A percentile compares a stretch with the other conserved stretches of the same genome.
Evolutionary conservation across 2,329 filamentous ascomycete species (phyloP).

Genomic region (Pseudogymnoascus verrucosus): DNA sequence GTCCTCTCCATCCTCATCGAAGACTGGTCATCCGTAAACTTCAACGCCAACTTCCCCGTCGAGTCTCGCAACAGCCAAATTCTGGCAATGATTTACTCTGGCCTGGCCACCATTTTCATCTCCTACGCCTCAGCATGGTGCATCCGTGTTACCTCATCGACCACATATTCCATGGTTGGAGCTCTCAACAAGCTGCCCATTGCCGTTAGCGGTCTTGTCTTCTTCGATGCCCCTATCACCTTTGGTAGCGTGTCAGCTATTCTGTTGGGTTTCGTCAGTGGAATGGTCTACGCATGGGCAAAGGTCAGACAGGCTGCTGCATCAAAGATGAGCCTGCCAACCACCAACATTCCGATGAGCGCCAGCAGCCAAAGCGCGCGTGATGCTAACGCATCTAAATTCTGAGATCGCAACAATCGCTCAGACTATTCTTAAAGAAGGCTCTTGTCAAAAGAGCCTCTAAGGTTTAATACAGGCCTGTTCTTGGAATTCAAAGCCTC

Average conservation of each 20-base stretch:
- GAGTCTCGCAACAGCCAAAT: slow-evolving; percentile 72
- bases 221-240: slow-evolving; percentile 91
- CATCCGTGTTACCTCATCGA: slow-evolving; percentile 92
- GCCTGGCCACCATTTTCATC: slow-evolving; percentile 89
- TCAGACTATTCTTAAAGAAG: background rate
- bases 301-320: slow-evolving; percentile 72
- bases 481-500: background rate
- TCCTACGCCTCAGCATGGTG: slow-evolving; percentile 99
- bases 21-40: slow-evolving; percentile 84
- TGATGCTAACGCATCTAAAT: slow-evolving; percentile 56
- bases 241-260: slow-evolving; percentile 90
- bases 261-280: slow-evolving; percentile 80
- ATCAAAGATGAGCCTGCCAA: slow-evolving; percentile 59
- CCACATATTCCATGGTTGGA: slow-evolving; percentile 98
- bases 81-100: slow-evolving; percentile 87
- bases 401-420: background rate
- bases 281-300: slow-evolving; percentile 80
- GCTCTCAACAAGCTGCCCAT: slow-evolving; percentile 97
- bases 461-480: background rate
- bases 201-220: slow-evolving; percentile 82
- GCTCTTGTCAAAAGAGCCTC: background rate
- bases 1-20: slow-evolving; percentile 74
- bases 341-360: slow-evolving; percentile 56
- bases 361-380: slow-evolving; percentile 86
- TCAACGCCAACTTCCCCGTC: slow-evolving; percentile 80